phyloP scores from a whole-genome alignment of 768 basidiomycete species.

The Lactarius sanguifluus region DNA sequence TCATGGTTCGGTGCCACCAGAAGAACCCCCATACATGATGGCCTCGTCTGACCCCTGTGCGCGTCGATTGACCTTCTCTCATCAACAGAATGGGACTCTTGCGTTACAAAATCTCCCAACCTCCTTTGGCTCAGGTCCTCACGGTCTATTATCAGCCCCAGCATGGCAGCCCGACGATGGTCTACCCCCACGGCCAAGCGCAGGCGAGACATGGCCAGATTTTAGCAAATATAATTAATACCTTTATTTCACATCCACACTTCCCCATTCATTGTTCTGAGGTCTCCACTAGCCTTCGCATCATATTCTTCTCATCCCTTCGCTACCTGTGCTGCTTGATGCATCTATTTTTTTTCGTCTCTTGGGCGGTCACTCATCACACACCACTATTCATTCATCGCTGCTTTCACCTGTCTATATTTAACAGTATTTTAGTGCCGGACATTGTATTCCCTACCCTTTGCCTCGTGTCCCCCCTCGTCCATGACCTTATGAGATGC shows the following conservation, averaged over 20 bases:
- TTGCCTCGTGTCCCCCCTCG: background rate
- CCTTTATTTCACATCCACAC: background rate
- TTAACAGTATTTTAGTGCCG: constrained; percentile 24
- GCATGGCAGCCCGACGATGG: constrained; percentile 16
- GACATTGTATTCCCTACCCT: constrained; percentile 19
- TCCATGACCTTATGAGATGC: constrained; percentile 18
- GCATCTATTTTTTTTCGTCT: constrained; percentile 4
- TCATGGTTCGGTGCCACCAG: constrained; percentile 22
- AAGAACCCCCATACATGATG: constrained; percentile 19
- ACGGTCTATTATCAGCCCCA: constrained; percentile 11
- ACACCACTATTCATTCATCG: constrained; percentile 14
- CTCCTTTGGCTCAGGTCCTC: constrained; percentile 7
- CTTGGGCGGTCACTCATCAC: background rate
- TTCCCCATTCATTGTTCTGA: background rate
- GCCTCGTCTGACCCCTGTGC: constrained; percentile 7
- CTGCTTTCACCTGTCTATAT: constrained; percentile 20
- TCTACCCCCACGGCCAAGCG: constrained; percentile 5
- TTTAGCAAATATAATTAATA: constrained; percentile 19
- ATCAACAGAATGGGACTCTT: constrained; percentile 19
- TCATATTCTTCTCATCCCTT: background rate
- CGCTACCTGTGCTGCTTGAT: constrained; percentile 10
- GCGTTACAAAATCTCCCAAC: constrained; percentile 14
- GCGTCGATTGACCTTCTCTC: constrained; percentile 16
- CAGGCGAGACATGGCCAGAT: constrained; percentile 19
- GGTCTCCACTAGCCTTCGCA: background rate